Percentiles rank a stretch among this genome's conserved stretches.
These are phyloP conservation scores for Hura crepitans DNA, from an alignment of 441 rosid genomes.

Conservation along the genomic window DNA sequence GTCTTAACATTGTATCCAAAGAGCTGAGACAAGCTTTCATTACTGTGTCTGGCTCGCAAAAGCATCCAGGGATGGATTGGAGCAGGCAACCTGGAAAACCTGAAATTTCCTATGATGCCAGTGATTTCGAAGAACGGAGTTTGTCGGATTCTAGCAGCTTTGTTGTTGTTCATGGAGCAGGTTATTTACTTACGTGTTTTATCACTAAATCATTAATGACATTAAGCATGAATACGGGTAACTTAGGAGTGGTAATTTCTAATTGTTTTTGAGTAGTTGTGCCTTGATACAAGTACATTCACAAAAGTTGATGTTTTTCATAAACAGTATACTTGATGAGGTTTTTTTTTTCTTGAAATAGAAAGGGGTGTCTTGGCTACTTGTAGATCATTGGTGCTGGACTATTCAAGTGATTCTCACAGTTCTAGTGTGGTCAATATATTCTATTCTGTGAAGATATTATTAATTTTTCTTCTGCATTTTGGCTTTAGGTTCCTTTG, in stretches of 20 bases:
- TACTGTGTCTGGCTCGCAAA: conserved; percentile 32
- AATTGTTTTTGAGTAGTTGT: neutral
- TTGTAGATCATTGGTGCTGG: neutral
- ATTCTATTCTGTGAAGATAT: neutral
- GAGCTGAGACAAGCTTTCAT: conserved; percentile 68
- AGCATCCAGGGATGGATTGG: conserved; percentile 78
- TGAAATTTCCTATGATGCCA: conserved; percentile 41
- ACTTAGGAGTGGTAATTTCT: neutral
- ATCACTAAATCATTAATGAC: neutral
- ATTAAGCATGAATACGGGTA: neutral
- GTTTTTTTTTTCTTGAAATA: neutral
- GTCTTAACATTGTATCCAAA: conserved; percentile 51
- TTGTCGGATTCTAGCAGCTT: conserved; percentile 44
- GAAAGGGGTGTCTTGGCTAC: neutral
- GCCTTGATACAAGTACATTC: neutral
- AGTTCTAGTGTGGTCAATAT: neutral
- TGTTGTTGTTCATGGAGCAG: conserved; percentile 92
- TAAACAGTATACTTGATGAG: neutral
- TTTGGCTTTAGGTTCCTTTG: conserved; percentile 73
- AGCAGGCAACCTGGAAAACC: conserved; percentile 66
- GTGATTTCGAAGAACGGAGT: conserved; percentile 35
- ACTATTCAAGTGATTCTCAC: conserved; percentile 2
- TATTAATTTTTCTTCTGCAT: neutral
- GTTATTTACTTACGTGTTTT: conserved; percentile 32
- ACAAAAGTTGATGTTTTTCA: neutral